These are phyloP conservation scores for Aspergillus amoenus DNA, from an alignment of 2,329 filamentous ascomycete genomes.

Conservation along the genomic window DNA sequence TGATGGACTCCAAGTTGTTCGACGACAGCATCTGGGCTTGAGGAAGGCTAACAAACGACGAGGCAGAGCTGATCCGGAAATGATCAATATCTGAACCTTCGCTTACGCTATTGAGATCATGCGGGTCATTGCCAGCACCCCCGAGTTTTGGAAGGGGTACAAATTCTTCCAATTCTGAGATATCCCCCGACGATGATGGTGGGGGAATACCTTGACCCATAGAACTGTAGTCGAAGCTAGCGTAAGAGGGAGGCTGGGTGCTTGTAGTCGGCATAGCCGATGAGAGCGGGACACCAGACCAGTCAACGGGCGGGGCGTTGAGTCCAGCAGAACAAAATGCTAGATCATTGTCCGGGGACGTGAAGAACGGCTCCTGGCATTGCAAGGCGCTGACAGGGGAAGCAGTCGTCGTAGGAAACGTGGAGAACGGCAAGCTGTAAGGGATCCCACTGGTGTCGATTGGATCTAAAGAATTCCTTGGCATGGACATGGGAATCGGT, in stretches of 20 bases:
- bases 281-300: slow-evolving; percentile 48
- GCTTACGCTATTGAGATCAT: slow-evolving; percentile 42
- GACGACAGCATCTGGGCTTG: slow-evolving; percentile 43
- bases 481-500: slow-evolving; percentile 28
- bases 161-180: slow-evolving; percentile 50
- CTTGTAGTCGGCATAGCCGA: slow-evolving; percentile 39
- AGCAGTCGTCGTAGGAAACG: slow-evolving; percentile 34
- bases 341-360: slow-evolving; percentile 44
- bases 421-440: slow-evolving; percentile 39
- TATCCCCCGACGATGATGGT: slow-evolving; percentile 50
- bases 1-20: slow-evolving; percentile 41
- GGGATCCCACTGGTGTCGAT: slow-evolving; percentile 38
- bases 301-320: slow-evolving; percentile 47
- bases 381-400: slow-evolving; percentile 36
- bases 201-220: slow-evolving; percentile 40
- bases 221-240: slow-evolving; percentile 46
- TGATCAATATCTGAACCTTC: slow-evolving; percentile 43
- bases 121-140: slow-evolving; percentile 30
- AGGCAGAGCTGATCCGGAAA: slow-evolving; percentile 43
- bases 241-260: slow-evolving; percentile 47
- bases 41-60: slow-evolving; percentile 43
- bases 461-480: slow-evolving; percentile 32
- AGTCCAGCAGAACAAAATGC: slow-evolving; percentile 39
- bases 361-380: slow-evolving; percentile 43
- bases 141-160: slow-evolving; percentile 33